phyloP scores from a whole-genome alignment of 139 green algal species.

The Eudorina sp. region DNA sequence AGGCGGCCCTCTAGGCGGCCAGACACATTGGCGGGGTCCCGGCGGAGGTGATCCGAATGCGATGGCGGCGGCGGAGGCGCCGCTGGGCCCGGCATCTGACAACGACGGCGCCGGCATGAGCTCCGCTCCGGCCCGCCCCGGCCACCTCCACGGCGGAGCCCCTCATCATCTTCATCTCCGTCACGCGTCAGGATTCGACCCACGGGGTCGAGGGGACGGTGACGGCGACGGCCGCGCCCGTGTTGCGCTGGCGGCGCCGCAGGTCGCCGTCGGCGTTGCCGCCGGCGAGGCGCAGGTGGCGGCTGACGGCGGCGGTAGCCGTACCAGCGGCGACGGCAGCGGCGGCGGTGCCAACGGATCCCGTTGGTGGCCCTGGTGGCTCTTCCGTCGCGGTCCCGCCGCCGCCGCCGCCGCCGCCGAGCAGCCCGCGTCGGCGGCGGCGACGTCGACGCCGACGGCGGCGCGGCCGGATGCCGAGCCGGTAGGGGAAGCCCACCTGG shows the following conservation, averaged over 20 bases:
- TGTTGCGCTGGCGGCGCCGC: not conserved
- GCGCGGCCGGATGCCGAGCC: not conserved
- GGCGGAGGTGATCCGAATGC: too few species aligned
- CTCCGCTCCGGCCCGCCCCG: too few species aligned
- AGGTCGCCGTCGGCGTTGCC: not conserved
- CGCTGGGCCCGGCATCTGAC: too few species aligned
- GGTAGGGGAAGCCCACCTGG: too few species aligned
- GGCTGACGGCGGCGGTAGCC: not conserved
- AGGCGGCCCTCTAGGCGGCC: too few species aligned
- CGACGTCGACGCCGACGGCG: not conserved
- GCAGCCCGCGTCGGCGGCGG: not conserved
- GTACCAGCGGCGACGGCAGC: not conserved
- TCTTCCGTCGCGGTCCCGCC: not conserved
- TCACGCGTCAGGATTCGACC: too few species aligned
- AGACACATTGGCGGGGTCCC: too few species aligned
- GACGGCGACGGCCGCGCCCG: not conserved
- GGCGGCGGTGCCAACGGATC: not conserved
- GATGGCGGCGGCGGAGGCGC: too few species aligned
- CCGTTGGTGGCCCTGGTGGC: constrained; percentile 29
- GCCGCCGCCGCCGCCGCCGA: not conserved
- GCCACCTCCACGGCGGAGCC: too few species aligned
- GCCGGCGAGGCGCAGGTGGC: not conserved
- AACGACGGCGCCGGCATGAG: too few species aligned
- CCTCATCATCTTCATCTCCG: too few species aligned
- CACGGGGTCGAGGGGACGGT: not conserved